Evolutionary conservation across 2,329 filamentous ascomycete genomes (phyloP), one percentile per base, ranked within the genome.

Genomic region (Pseudogymnoascus sp.): DNA sequence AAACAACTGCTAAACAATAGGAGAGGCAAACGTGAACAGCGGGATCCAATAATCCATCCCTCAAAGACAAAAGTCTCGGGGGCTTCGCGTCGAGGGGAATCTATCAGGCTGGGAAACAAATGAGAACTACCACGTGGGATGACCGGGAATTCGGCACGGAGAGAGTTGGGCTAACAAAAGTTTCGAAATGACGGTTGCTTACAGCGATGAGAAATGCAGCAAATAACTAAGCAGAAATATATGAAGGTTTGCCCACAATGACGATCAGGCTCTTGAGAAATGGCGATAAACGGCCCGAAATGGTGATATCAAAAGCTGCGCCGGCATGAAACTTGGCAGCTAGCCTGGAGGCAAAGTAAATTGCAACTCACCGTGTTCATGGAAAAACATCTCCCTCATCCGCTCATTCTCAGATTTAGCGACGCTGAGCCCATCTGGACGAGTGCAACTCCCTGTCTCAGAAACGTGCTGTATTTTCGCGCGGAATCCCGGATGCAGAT

Each of bases 401-500:
- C 25, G 25, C 46, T 31, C 46, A 16, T 53, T 53, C 46, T 53
- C 46, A 53, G 16, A 53, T 31, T 21, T 16, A 28, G 46, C 46
- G 25, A 31, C 16, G 11, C 8, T 31, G 46, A 53, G 23, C n/a
- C 46, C 46, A 31, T 31, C 14, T 7, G 4, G 8, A 53, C 23
- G 46, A 53, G 46, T 31, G 46, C 46, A 31, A 31, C 23, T 53
- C 23, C 46, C 23, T 53, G 25, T 53, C 46, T 53, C n/a, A 31
- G 46, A 53, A 53, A 53, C 46, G 46, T 53, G 46, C 46, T 53
- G 8, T 21, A 2, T 53, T 53, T 6, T 25, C 46, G 23, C 46
- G 46, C 46, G 46, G 46, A 53, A 53, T 53, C 46, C 46, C 25
- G 46, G 46, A 53, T 28, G 46, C 23, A 53, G 46, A 53, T 53